Percentiles rank a stretch among this genome's conserved stretches.
phyloP scores from a whole-genome alignment of 495 filamentous ascomycete genomes.

The Penicillium herquei region DNA sequence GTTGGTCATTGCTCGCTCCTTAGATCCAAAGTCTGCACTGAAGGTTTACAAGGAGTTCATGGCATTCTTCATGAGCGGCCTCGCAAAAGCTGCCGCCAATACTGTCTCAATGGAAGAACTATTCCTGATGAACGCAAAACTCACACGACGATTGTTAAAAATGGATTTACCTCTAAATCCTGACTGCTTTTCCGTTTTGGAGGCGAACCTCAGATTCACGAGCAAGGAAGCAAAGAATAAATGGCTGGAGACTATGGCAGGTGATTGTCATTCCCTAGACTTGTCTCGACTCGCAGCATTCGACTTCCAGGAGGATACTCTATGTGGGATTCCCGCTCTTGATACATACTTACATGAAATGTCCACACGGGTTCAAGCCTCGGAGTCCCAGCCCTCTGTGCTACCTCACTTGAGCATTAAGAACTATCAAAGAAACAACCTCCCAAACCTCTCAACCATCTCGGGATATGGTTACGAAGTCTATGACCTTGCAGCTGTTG shows the following conservation, averaged over 20 bases:
- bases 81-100: slow-evolving; percentile 33
- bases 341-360: no score
- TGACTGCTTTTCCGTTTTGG: neutral
- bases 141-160: slow-evolving; percentile 49
- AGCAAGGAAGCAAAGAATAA: neutral
- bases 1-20: slow-evolving; percentile 6
- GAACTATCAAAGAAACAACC: no score
- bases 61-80: slow-evolving; percentile 43
- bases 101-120: slow-evolving; percentile 30
- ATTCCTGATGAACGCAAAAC: slow-evolving; percentile 49
- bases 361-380: no score
- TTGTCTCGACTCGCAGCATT: no score
- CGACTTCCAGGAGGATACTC: no score
- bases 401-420: no score
- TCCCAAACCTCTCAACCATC: no score
- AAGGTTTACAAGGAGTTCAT: slow-evolving; percentile 57
- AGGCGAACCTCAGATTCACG: neutral
- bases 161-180: slow-evolving; percentile 15
- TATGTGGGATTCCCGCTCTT: no score
- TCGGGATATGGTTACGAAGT: neutral
- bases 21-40: neutral
- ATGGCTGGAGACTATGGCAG: neutral
- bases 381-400: no score
- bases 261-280: no score
- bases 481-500: neutral